Base-by-base conservation (phyloP, 2,329 filamentous ascomycete genomes). In the Exutisphaerella laricina region DNA sequence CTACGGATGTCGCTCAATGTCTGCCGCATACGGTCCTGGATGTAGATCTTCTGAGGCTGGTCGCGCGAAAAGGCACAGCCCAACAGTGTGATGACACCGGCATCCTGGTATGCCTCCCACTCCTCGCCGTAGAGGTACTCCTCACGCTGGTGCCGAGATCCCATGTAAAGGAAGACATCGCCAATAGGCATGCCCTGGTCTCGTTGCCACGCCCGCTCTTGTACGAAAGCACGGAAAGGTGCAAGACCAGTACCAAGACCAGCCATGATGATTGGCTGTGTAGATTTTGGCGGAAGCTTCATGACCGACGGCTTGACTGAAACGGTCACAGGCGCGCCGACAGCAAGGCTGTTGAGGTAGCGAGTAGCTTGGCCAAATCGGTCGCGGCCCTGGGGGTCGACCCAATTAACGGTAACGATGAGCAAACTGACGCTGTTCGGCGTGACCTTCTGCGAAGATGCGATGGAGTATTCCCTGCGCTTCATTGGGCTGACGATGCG, bases 71-170 rank as follows among this genome's bases (percentile, higher is more conserved):
- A 98, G 31, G 92, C 92, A 39, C 87, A 81, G 39, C 92, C 92
- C 38, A 98, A 79, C 30, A 95, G 78, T 0, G 92, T 98, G 64
- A 98, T 89, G 57, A 98, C 87, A 39, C 92, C 92, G 0, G 92
- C 88, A 48, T 89, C 90, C 62, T 92, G 80, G 69, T 98, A 98
- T 0, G 92, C 92, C 68, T 98, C 92, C 92, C 92, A 98, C 68
- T 98, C 92, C 68, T 98, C 92, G 49, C 92, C 92, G 62, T 97
- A 98, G 48, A 96, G 82, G 69, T 98, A 98, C 71, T 98, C 92
- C 70, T 98, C 92, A 54, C 89, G 87, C 73, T 96, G 88, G 75
- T 96, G 89, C 40, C 92, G 89, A 13, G 88, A 90, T 51, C 92
- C 92, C 73, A 98, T 90, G 76, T 97, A 98, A 47, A 98, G 73